Evolutionary conservation across 306 rosid genomes (phyloP).

Genomic region (Quercus aquifolioides): DNA sequence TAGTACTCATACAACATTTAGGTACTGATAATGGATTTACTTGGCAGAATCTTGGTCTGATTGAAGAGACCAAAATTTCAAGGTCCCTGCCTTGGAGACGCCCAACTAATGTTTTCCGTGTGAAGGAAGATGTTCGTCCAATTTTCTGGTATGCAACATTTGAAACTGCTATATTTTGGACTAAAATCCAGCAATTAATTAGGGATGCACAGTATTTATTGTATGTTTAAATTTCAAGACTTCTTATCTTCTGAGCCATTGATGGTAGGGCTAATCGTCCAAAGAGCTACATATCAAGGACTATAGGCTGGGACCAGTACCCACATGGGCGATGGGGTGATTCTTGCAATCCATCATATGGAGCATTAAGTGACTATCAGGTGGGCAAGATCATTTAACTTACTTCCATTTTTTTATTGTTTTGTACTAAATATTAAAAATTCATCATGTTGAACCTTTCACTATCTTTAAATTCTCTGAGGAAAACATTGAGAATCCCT

Average conservation of each 20-base stretch:
- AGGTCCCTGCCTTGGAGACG: constrained; percentile 90
- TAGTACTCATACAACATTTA: constrained; percentile 11
- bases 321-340: constrained; percentile 98
- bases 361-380: constrained; percentile 86
- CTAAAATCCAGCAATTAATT: neutral
- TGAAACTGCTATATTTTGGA: constrained; percentile 14
- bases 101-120: constrained; percentile 81
- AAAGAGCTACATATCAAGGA: constrained; percentile 91
- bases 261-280: constrained; percentile 93
- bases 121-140: constrained; percentile 87
- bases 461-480: neutral
- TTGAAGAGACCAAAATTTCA: constrained; percentile 77
- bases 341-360: constrained; percentile 87
- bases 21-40: constrained; percentile 13
- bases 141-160: constrained; percentile 64
- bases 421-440: neutral
- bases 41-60: constrained; percentile 87
- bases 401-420: constrained; percentile 9
- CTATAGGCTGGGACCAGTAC: constrained; percentile 93
- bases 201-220: neutral
- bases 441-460: neutral
- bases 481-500: neutral
- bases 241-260: constrained; percentile 30
- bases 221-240: neutral
- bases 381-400: constrained; percentile 28